Conservation (phyloP, 345 rosid genomes). For the Citrus mangshanensis region DNA sequence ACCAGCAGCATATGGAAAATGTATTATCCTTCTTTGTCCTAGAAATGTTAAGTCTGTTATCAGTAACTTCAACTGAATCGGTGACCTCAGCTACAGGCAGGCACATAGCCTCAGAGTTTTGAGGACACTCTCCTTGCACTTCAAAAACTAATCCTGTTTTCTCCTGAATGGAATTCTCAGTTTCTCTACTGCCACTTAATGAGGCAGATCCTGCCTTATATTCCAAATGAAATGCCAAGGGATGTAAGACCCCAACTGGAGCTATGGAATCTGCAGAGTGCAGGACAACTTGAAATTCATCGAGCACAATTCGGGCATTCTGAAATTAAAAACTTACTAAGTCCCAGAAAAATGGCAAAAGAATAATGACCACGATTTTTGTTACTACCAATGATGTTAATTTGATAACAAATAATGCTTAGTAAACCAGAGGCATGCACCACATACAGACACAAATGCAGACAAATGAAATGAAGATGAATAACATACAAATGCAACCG, state of each 20-base stretch:
- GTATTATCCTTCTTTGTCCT: constrained; percentile 46
- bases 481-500: not conserved
- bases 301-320: constrained; percentile 84
- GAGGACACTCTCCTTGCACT: constrained; percentile 51
- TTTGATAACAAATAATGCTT: not conserved
- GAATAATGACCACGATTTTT: constrained; percentile 10
- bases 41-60: constrained; percentile 44
- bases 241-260: constrained; percentile 92
- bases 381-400: not conserved
- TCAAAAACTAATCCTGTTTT: constrained; percentile 50
- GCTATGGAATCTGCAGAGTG: constrained; percentile 91
- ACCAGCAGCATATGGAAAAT: constrained; percentile 84
- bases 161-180: constrained; percentile 20
- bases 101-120: constrained; percentile 28
- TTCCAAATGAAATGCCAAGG: constrained; percentile 70
- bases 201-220: constrained; percentile 39
- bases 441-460: not conserved
- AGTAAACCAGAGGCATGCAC: not conserved
- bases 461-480: not conserved
- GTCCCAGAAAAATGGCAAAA: constrained; percentile 8
- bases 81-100: constrained; percentile 28
- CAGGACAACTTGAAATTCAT: constrained; percentile 66
- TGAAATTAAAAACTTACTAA: constrained; percentile 29
- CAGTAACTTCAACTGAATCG: constrained; percentile 35
- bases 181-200: constrained; percentile 13